phyloP scores from a whole-genome alignment of 2,329 filamentous ascomycete species.

The Colletotrichum filicis region DNA sequence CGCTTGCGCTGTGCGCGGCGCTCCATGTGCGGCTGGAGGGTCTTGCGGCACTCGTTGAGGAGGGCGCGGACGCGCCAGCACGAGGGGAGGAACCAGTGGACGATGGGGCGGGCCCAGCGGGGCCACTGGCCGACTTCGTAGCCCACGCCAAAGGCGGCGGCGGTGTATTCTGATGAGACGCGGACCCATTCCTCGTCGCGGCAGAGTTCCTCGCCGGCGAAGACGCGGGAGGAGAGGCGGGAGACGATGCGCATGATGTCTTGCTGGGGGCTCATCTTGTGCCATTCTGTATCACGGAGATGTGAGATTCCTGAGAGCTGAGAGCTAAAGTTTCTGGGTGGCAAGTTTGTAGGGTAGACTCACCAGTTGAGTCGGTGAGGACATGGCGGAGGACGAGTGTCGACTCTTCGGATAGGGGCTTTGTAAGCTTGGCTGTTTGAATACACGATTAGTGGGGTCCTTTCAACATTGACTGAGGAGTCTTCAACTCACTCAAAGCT shows the following conservation, averaged over 20 bases:
- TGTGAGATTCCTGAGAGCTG: background rate
- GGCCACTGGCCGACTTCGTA: conserved; percentile 34
- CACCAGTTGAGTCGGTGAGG: background rate
- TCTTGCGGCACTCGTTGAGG: conserved; percentile 7
- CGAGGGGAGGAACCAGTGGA: conserved; percentile 37
- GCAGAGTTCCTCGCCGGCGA: conserved; percentile 34
- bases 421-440: conserved; percentile 16
- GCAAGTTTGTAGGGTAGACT: fast-evolving
- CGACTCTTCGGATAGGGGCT: conserved; percentile 17
- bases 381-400: background rate
- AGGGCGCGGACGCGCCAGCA: conserved; percentile 29
- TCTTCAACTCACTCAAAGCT: conserved; percentile 1
- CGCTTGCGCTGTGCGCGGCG: conserved; percentile 16
- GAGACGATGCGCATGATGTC: conserved; percentile 31
- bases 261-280: conserved; percentile 19
- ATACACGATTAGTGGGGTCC: background rate
- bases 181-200: conserved; percentile 35
- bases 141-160: background rate
- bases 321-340: too few species aligned
- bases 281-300: conserved; percentile 22
- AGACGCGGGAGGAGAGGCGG: conserved; percentile 36
- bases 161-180: conserved; percentile 24
- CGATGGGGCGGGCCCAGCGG: conserved; percentile 26
- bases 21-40: conserved; percentile 35
- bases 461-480: too few species aligned